Conservation (phyloP, 116 monocot genomes). For the Papilionanthe hybrid region DNA sequence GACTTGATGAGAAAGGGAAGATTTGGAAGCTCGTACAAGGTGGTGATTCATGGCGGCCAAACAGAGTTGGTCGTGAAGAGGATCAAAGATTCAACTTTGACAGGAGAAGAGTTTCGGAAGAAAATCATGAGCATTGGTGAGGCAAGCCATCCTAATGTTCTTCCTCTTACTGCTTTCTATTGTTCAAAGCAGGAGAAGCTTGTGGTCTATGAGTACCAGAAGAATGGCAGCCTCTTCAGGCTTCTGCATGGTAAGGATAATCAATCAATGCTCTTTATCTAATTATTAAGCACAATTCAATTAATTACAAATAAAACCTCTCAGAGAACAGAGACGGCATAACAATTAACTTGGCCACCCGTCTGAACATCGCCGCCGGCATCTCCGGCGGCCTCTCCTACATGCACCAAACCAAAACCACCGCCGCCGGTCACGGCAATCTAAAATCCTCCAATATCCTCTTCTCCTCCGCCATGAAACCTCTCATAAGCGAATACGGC, state of each 20-base stretch:
- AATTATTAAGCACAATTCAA: too few species aligned
- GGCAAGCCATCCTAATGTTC: conserved; percentile 25
- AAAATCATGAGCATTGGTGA: conserved; percentile 26
- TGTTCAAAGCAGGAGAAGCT: conserved; percentile 54
- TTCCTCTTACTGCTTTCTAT: conserved; percentile 37
- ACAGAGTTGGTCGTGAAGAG: conserved; percentile 36
- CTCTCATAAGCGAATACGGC: conserved; percentile 22
- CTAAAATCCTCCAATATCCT: conserved; percentile 22
- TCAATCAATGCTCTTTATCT: background rate
- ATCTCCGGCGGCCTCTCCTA: conserved; percentile 28
- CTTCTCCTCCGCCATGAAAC: conserved; percentile 4
- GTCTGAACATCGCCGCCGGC: conserved; percentile 18
- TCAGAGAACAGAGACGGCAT: conserved; percentile 8
- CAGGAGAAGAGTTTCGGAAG: conserved; percentile 22
- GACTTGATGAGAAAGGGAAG: conserved; percentile 34
- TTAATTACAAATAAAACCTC: too few species aligned
- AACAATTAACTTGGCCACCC: conserved; percentile 22
- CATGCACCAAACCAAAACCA: conserved; percentile 21
- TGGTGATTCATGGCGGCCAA: conserved; percentile 7
- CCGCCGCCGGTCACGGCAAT: conserved; percentile 15
- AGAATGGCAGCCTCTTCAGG: conserved; percentile 43
- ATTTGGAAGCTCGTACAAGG: conserved; percentile 34
- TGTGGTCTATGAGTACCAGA: conserved; percentile 45
- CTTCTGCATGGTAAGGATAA: conserved; percentile 38
- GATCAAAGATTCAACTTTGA: conserved; percentile 24